phyloP scores from a whole-genome alignment of 2,329 filamentous ascomycete genomes.

The Dactylonectria macrodidyma region DNA sequence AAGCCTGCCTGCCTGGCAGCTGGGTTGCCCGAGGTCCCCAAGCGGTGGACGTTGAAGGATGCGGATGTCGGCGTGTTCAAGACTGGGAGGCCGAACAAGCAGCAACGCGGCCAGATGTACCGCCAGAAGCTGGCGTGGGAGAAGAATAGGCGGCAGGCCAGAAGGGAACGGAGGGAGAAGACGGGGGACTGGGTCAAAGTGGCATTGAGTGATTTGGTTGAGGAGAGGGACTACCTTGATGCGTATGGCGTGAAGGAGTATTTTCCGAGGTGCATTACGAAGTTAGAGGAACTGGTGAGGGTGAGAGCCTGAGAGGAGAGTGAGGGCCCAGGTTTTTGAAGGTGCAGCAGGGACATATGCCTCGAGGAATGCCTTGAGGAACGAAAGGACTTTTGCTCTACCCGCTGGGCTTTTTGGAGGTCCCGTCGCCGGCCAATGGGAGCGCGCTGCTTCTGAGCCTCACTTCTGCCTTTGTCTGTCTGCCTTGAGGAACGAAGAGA shows the following conservation, averaged over 20 bases:
- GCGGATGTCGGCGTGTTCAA: neutral
- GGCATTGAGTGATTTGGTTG: slow-evolving; percentile 16
- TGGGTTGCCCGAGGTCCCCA: slow-evolving; percentile 1
- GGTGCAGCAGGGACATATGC: too few species aligned
- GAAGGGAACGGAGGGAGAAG: slow-evolving; percentile 12
- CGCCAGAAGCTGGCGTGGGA: slow-evolving; percentile 6
- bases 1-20: neutral
- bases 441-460: too few species aligned
- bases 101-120: slow-evolving; percentile 6
- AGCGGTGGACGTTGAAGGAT: neutral
- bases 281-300: slow-evolving; percentile 10
- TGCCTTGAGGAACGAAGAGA: too few species aligned
- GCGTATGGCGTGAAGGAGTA: slow-evolving; percentile 7
- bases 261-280: slow-evolving; percentile 6
- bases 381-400: too few species aligned
- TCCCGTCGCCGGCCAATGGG: too few species aligned
- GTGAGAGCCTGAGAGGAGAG: too few species aligned
- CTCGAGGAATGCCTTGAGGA: too few species aligned
- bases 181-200: slow-evolving; percentile 12
- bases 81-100: slow-evolving; percentile 6
- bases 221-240: slow-evolving; percentile 17
- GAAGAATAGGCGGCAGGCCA: slow-evolving; percentile 13
- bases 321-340: too few species aligned
- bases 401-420: too few species aligned
- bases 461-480: too few species aligned